A percentile compares a stretch with the other conserved stretches of the same genome.
Conservation (phyloP, 768 basidiomycete species). For the Suillus plorans region DNA sequence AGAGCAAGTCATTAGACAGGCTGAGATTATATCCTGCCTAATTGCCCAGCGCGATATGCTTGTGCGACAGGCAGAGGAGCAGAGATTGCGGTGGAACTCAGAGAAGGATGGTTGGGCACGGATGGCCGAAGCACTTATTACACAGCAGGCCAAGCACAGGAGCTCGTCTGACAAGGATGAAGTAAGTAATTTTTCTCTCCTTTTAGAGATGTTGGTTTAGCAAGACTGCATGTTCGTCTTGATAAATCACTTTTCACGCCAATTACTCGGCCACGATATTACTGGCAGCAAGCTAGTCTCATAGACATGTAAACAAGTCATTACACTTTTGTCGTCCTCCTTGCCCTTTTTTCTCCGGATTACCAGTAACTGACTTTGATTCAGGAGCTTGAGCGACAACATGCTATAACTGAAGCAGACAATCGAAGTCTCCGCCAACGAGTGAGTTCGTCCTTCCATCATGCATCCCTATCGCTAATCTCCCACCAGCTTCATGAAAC, state of each 20-base stretch:
- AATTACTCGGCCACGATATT: too few species aligned
- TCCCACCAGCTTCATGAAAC: slow-evolving; percentile 54
- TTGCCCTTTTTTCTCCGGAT: background rate
- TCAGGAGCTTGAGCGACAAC: slow-evolving; percentile 58
- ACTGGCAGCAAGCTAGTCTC: background rate
- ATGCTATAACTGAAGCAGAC: slow-evolving; percentile 53
- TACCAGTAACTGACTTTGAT: slow-evolving; percentile 16
- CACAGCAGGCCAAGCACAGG: slow-evolving; percentile 44
- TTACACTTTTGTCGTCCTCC: background rate
- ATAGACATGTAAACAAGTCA: background rate
- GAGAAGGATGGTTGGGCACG: slow-evolving; percentile 67
- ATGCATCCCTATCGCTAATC: slow-evolving; percentile 3
- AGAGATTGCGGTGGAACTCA: slow-evolving; percentile 58
- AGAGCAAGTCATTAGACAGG: slow-evolving; percentile 56
- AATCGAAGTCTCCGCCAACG: slow-evolving; percentile 60
- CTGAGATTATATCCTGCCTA: slow-evolving; percentile 57
- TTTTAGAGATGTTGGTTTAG: background rate
- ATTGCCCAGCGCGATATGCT: slow-evolving; percentile 60
- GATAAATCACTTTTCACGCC: background rate
- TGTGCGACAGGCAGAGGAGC: slow-evolving; percentile 50
- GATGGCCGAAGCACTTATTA: slow-evolving; percentile 64
- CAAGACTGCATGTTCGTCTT: background rate
- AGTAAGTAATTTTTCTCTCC: slow-evolving; percentile 32
- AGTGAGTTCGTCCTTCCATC: slow-evolving; percentile 36
- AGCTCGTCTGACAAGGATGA: slow-evolving; percentile 39